A percentile compares a stretch with the other conserved stretches of the same genome.
phyloP scores from a whole-genome alignment of 352 stramenopile species.

The Phytophthora pluvialis region DNA sequence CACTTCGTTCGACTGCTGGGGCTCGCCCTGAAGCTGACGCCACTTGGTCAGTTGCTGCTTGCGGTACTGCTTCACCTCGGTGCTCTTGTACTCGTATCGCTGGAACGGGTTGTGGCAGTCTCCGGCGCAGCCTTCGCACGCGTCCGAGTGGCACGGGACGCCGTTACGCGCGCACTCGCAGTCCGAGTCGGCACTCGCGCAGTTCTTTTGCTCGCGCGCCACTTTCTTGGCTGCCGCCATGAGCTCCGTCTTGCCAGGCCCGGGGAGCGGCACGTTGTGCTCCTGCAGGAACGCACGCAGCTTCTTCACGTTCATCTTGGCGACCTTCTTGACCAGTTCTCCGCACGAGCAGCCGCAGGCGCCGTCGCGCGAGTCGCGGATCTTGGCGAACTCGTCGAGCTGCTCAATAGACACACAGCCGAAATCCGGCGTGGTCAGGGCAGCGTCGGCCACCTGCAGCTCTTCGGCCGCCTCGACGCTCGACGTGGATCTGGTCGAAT shows the following conservation, averaged over 20 bases:
- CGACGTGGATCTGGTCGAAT: slow-evolving; percentile 36
- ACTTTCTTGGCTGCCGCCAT: slow-evolving; percentile 70
- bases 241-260: slow-evolving; percentile 68
- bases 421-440: slow-evolving; percentile 62
- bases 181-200: slow-evolving; percentile 53
- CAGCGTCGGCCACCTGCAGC: slow-evolving; percentile 27
- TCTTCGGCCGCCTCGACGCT: slow-evolving; percentile 28
- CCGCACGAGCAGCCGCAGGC: slow-evolving; percentile 83
- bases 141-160: slow-evolving; percentile 77
- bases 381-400: slow-evolving; percentile 82
- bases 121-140: slow-evolving; percentile 72
- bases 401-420: slow-evolving; percentile 83
- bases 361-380: slow-evolving; percentile 80
- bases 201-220: slow-evolving; percentile 77
- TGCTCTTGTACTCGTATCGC: slow-evolving; percentile 79
- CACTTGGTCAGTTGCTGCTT: slow-evolving; percentile 74
- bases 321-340: slow-evolving; percentile 83
- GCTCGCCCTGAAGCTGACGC: slow-evolving; percentile 35
- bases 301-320: slow-evolving; percentile 88
- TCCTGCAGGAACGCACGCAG: slow-evolving; percentile 71
- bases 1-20: slow-evolving; percentile 26
- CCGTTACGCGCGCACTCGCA: slow-evolving; percentile 83
- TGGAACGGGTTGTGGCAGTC: slow-evolving; percentile 79
- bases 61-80: slow-evolving; percentile 72
- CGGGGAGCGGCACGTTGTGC: slow-evolving; percentile 52